Evolutionary conservation across 2,329 filamentous ascomycete genomes (phyloP).

Genomic region (Paramyrothecium sp.): DNA sequence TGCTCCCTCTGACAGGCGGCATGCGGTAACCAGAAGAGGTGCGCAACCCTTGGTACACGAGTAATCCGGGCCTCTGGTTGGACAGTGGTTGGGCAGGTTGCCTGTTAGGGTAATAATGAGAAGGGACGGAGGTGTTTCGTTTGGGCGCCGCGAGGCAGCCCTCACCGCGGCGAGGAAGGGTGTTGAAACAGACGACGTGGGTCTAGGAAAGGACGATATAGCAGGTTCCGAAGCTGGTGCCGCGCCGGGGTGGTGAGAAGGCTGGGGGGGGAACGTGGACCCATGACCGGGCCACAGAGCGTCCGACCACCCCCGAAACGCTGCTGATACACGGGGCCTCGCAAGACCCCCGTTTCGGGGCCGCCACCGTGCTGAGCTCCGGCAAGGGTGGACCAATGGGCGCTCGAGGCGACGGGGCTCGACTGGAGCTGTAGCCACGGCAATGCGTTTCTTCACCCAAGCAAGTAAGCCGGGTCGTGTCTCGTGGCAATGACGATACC

Average conservation of each 20-base stretch:
- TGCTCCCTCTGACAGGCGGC: not conserved
- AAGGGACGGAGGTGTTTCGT: not conserved
- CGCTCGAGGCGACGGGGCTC: not conserved
- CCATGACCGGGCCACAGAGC: not conserved
- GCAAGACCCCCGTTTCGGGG: not conserved
- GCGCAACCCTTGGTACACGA: not conserved
- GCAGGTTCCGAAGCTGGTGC: not conserved
- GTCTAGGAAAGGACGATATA: not conserved
- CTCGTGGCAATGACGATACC: not conserved
- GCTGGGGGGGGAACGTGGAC: not conserved
- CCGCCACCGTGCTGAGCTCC: not conserved
- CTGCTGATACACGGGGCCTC: conserved; percentile 1
- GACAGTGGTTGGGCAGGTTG: not conserved
- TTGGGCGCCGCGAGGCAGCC: not conserved
- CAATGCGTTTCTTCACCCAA: no score
- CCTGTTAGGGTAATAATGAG: not conserved
- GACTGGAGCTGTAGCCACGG: no score
- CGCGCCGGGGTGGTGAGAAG: not conserved
- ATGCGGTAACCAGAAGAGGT: not conserved
- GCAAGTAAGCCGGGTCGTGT: not conserved
- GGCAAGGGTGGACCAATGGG: not conserved
- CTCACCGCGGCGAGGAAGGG: not conserved
- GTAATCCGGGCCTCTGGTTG: not conserved
- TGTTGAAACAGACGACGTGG: not conserved
- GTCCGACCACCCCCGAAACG: conserved; percentile 1